These are phyloP conservation scores for Phaeophleospora eucalypticola DNA, from an alignment of 2,329 filamentous ascomycete species.

Conservation along the genomic window DNA sequence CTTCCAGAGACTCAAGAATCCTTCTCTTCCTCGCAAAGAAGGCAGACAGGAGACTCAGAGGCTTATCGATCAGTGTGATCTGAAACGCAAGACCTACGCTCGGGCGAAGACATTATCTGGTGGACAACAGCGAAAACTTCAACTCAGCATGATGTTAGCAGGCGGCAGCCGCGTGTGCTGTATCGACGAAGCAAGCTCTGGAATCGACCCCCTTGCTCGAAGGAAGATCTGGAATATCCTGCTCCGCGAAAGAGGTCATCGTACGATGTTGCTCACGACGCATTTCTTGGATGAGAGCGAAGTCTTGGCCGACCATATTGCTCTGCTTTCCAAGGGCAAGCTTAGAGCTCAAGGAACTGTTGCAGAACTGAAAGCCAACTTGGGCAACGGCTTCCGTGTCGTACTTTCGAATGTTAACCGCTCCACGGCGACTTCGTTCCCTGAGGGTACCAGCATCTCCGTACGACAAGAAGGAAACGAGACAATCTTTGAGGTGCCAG, in stretches of 20 bases:
- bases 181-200: conserved; percentile 82
- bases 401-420: conserved; percentile 1
- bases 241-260: conserved; percentile 69
- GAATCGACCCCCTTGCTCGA: conserved; percentile 76
- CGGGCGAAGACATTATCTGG: conserved; percentile 73
- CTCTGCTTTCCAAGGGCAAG: conserved; percentile 75
- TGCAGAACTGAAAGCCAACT: conserved; percentile 71
- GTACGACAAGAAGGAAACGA: too few species aligned
- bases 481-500: conserved; percentile 7
- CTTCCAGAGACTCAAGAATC: conserved; percentile 72
- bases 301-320: conserved; percentile 78
- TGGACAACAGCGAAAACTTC: conserved; percentile 83
- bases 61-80: conserved; percentile 67
- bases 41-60: conserved; percentile 52
- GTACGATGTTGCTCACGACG: conserved; percentile 81
- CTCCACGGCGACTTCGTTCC: background rate
- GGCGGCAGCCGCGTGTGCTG: conserved; percentile 79
- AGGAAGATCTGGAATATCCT: conserved; percentile 91
- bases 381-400: conserved; percentile 78
- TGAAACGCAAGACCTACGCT: conserved; percentile 66
- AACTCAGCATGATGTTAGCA: conserved; percentile 88
- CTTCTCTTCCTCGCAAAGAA: conserved; percentile 43
- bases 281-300: conserved; percentile 92
- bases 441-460: too few species aligned
- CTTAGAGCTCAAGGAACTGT: conserved; percentile 77